Conservation (phyloP, 805 yeast genomes). For the Millerago galiae region DNA sequence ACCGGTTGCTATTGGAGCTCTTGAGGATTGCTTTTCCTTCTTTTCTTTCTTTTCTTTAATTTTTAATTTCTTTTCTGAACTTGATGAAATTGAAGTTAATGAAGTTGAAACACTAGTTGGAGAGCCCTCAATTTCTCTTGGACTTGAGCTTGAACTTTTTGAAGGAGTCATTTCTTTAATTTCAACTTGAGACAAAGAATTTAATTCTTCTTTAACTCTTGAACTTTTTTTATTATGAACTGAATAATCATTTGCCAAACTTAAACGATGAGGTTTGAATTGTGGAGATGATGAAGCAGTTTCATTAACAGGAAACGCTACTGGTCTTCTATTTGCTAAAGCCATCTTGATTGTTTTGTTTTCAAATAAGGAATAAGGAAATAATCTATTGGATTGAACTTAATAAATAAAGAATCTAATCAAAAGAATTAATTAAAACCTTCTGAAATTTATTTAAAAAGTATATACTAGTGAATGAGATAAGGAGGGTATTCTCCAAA, state of each 20-base stretch:
- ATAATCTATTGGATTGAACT: too few relatives aligned
- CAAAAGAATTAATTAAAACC: conserved; percentile 25
- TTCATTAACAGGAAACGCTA: conserved; percentile 40
- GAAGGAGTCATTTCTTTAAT: conserved; percentile 23
- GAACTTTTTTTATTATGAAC: conserved; percentile 2
- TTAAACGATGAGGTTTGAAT: conserved; percentile 25
- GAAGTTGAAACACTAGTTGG: conserved; percentile 20
- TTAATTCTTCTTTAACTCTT: conserved; percentile 1
- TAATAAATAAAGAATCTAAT: background rate
- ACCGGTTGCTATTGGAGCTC: conserved; percentile 46
- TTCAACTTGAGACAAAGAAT: conserved; percentile 6
- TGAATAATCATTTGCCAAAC: conserved; percentile 17
- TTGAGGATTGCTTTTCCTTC: conserved; percentile 19
- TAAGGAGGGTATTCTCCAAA: background rate
- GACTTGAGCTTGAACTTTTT: conserved; percentile 19
- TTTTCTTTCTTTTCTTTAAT: conserved; percentile 18
- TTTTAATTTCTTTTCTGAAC: conserved; percentile 15
- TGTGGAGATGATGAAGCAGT: conserved; percentile 22
- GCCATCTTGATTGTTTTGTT: conserved; percentile 36
- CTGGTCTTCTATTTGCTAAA: conserved; percentile 61
- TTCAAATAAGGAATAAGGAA: too few relatives aligned
- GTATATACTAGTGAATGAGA: too few relatives aligned
- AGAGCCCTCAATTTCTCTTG: conserved; percentile 21
- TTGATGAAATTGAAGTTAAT: conserved; percentile 13
- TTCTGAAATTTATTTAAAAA: conserved; percentile 9